Base-by-base conservation (phyloP, 148 eudicot species). In the Chenopodium album region DNA sequence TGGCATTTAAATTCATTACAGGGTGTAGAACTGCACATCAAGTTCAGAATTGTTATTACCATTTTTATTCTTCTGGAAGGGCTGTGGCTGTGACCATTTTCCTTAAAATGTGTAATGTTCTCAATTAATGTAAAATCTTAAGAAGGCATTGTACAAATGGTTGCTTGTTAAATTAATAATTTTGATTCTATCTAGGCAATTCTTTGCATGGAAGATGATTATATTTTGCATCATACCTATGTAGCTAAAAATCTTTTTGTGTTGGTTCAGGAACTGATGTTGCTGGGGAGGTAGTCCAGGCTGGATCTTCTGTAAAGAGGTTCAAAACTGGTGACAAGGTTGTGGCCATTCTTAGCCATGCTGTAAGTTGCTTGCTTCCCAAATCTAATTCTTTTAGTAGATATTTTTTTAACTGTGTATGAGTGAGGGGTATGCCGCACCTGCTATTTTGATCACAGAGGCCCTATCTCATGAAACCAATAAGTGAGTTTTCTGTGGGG, bases 231-330 rank as follows among this genome's bases (percentile, higher is more conserved):
- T 48, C 17, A 29, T 34, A 31, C 32, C 32, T 31, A 31, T 31
- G 32, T 31, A 41, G 80, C 84, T 84, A 50, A 82, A 48, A 32
- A 59, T 29, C 23, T 37, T 80, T 65, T 84, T 48, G 54, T 82
- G 67, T 69, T 82, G 80, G 81, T 68, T 63, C 79, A 93, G 97
- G 83, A n/a, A 84, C 81, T 86, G 97, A 93, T 84, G 76, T 93
- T 66, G 97, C 97, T n/a, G 98, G 98, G 84, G 97, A 92, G 81
- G 91, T 94, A 29, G 87, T 88, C 37, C 88, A 90, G 80, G 80
- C 83, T 88, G 98, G 98, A 78, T 76, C 91, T 82, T 86, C 71
- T 76, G 94, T 92, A 37, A 82, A 73, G 26, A 90, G 88, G 41
- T 89, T 91, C 63, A 90, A 95, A 81, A 78, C 84, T 26, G 95